phyloP scores from a whole-genome alignment of 2,329 filamentous ascomycete species.

The Alternaria panax region DNA sequence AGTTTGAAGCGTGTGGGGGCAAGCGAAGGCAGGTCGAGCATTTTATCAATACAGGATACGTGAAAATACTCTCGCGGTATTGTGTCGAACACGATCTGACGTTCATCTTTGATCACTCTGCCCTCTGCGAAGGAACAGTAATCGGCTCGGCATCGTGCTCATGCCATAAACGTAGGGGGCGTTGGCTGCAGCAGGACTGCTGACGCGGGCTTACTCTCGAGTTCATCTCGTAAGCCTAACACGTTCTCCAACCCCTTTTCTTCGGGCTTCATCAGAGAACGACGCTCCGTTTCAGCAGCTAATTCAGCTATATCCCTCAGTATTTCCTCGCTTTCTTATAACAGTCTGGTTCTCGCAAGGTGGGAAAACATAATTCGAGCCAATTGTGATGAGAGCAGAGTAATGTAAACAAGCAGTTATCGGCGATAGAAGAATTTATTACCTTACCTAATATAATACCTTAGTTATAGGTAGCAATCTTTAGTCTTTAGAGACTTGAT shows the following conservation, averaged over 20 bases:
- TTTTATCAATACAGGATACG: not conserved
- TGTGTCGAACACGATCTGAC: not conserved
- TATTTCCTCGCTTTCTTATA: not conserved
- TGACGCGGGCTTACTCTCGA: not conserved
- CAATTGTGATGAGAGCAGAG: not conserved
- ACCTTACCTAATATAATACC: not conserved
- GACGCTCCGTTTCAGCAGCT: too few relatives aligned
- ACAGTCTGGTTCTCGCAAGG: not conserved
- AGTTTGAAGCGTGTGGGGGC: not conserved
- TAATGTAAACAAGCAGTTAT: not conserved
- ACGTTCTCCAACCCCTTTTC: not conserved
- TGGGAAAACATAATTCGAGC: not conserved
- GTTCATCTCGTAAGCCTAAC: not conserved
- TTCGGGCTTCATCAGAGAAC: not conserved
- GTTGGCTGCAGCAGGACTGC: not conserved
- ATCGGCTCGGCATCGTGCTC: not conserved
- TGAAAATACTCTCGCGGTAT: not conserved
- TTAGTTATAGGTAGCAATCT: not conserved
- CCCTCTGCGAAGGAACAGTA: not conserved
- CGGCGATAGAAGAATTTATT: not conserved
- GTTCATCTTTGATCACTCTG: not conserved
- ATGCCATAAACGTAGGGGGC: not conserved
- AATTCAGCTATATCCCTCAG: not conserved
- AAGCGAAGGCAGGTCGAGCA: not conserved
- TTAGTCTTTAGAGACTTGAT: not conserved